These are phyloP conservation scores for Starmerella bombicola DNA, from an alignment of 805 yeast species.

Conservation along the genomic window DNA sequence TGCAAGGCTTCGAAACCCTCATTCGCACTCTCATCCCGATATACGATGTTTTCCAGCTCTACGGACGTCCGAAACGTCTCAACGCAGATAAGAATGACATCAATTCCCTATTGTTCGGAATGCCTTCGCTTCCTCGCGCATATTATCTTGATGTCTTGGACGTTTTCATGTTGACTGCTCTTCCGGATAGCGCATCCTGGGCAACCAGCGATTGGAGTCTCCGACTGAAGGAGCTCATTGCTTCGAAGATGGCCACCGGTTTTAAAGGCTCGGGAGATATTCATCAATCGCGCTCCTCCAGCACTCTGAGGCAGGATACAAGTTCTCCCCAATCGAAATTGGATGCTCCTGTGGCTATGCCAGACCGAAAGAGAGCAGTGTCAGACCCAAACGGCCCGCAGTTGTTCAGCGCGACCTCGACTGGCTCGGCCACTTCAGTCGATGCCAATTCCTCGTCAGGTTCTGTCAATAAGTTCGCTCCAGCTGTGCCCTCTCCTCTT, in stretches of 20 bases:
- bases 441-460: constrained; percentile 1
- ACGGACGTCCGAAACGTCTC: constrained; percentile 69
- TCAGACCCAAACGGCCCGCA: constrained; percentile 17
- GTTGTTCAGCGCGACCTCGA: constrained; percentile 1
- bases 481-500: constrained; percentile 11
- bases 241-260: constrained; percentile 39
- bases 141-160: constrained; percentile 61
- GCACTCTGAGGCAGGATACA: not conserved
- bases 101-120: constrained; percentile 59
- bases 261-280: constrained; percentile 36
- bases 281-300: constrained; percentile 26
- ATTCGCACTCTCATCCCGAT: constrained; percentile 66
- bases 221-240: constrained; percentile 44
- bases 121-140: constrained; percentile 69
- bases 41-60: constrained; percentile 61
- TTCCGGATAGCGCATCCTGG: constrained; percentile 38
- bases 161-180: constrained; percentile 33
- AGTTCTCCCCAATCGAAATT: not conserved
- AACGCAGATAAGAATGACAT: constrained; percentile 60
- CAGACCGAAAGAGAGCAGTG: constrained; percentile 27
- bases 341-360: not conserved
- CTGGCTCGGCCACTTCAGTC: constrained; percentile 4
- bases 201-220: constrained; percentile 45
- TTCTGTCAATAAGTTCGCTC: constrained; percentile 7
- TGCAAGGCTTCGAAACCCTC: constrained; percentile 72